These are phyloP conservation scores for Tilletia walkeri DNA, from an alignment of 1,284 basidiomycete species.

Conservation along the genomic window DNA sequence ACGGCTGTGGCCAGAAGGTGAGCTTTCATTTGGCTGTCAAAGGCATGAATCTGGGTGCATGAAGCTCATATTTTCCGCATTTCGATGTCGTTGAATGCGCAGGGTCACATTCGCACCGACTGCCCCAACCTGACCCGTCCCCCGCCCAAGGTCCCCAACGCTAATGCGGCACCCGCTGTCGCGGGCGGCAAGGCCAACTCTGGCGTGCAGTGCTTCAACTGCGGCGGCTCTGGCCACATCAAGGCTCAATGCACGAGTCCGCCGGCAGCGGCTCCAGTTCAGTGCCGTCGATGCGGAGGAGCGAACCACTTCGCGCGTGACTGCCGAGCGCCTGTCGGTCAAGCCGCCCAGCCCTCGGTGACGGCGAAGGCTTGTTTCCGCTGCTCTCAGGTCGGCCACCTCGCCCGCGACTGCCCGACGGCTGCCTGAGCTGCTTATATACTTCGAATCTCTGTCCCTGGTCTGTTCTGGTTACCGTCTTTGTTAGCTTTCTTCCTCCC, in stretches of 20 bases:
- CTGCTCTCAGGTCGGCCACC: conserved; percentile 30
- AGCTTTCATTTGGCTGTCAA: background rate
- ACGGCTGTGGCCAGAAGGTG: conserved; percentile 31
- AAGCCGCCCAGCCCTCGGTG: background rate
- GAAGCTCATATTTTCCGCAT: background rate
- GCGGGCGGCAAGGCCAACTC: conserved; percentile 17
- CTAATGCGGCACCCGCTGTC: conserved; percentile 1
- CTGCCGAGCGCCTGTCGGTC: conserved; percentile 23
- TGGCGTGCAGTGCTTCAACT: conserved; percentile 27
- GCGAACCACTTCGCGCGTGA: conserved; percentile 26
- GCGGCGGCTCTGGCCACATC: conserved; percentile 29
- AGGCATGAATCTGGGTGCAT: background rate
- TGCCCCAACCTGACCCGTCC: conserved; percentile 27
- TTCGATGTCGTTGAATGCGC: background rate
- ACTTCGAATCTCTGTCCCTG: too few relatives aligned
- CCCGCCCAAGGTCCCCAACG: conserved; percentile 18
- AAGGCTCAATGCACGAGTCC: conserved; percentile 4
- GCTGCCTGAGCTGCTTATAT: background rate
- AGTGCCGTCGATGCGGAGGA: background rate
- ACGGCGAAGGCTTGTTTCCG: conserved; percentile 29
- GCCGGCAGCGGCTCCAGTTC: background rate
- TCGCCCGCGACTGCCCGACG: conserved; percentile 19
- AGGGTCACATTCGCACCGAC: conserved; percentile 33
- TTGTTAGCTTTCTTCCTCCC: too few relatives aligned
- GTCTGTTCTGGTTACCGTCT: too few relatives aligned